Conservation (phyloP, 2,329 filamentous ascomycete species). For the Microsporum canis region DNA sequence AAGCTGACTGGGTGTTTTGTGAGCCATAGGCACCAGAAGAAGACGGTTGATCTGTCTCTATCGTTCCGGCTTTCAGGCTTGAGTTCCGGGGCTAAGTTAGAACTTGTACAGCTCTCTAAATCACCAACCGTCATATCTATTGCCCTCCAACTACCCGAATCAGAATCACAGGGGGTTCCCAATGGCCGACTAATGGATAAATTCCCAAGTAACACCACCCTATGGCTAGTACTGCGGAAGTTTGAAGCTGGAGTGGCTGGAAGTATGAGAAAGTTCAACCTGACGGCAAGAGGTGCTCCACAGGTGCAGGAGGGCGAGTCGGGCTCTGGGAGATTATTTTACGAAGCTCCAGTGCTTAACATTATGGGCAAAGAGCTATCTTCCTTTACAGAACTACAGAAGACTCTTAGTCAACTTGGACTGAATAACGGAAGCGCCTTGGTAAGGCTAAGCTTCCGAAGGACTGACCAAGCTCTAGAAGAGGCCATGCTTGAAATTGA, state of each 20-base stretch:
- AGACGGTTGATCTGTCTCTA: conserved; percentile 71
- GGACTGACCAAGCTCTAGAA: conserved; percentile 65
- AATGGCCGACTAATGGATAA: conserved; percentile 66
- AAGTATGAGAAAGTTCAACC: conserved; percentile 54
- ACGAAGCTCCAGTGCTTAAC: conserved; percentile 75
- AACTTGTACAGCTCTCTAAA: conserved; percentile 76
- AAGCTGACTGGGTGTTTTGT: conserved; percentile 1
- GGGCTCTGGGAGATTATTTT: conserved; percentile 65
- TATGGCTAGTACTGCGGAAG: conserved; percentile 83
- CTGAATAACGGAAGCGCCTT: conserved; percentile 74
- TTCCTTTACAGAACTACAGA: conserved; percentile 71
- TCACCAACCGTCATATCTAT: conserved; percentile 78
- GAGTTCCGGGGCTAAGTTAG: conserved; percentile 74
- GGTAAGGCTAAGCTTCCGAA: conserved; percentile 64
- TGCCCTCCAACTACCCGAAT: conserved; percentile 70
- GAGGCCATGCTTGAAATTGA: conserved; percentile 76
- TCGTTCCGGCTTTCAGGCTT: conserved; percentile 76
- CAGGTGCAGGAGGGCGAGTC: conserved; percentile 42
- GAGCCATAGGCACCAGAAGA: conserved; percentile 61
- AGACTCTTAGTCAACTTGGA: conserved; percentile 75
- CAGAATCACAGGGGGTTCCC: conserved; percentile 52
- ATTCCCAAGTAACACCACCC: conserved; percentile 72
- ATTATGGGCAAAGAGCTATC: conserved; percentile 71
- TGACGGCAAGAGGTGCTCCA: conserved; percentile 73
- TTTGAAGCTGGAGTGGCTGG: conserved; percentile 69